Evolutionary conservation across 106 monocot species (phyloP), one percentile per base, ranked within the genome.

Genomic region (Narthecium ossifragum): DNA sequence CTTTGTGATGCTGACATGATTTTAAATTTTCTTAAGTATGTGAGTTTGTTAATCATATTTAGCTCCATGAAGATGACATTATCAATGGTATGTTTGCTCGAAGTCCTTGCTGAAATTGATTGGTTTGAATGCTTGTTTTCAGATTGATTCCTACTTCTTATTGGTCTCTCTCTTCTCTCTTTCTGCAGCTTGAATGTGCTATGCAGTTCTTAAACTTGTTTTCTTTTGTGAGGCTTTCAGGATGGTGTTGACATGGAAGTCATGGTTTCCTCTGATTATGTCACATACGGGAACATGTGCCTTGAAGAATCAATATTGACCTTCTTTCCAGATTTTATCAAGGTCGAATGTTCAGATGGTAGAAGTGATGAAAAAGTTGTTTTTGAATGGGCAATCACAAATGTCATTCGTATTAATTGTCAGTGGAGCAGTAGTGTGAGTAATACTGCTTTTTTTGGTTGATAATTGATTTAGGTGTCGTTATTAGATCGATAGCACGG

Each of bases 241-340:
- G 74, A 63, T 15, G 55, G 60, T 50, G 50, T 60, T 71, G 61
- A 46, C 49, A 53, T 31, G 59, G 34, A 39, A 30, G 61, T 86
- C 46, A 48, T 46, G 20, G 15, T 86, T 26, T 52, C 31, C 28
- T 60, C 82, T 65, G 86, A 81, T 65, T 78, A 72, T 72, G 64
- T 82, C 33, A 63, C 69, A 65, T 75, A 66, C 52, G 59, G 48
- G 26, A 58, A 38, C 6, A 56, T 17, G 10, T 31, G 58, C 26
- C 71, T 64, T 62, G 55, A 31, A 53, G 82, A 82, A 39, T 66
- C 68, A 29, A 49, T 22, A 22, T 47, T 83, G 34, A 60, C 59
- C 25, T 88, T 88, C 66, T 73, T 36, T 47, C 25, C 76, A 26
- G 83, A 83, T 46, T 71, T 58, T 22, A 55, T 88, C 43, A 76